Base-by-base conservation (phyloP, 1,284 basidiomycete genomes). In the Bjerkandera adusta region DNA sequence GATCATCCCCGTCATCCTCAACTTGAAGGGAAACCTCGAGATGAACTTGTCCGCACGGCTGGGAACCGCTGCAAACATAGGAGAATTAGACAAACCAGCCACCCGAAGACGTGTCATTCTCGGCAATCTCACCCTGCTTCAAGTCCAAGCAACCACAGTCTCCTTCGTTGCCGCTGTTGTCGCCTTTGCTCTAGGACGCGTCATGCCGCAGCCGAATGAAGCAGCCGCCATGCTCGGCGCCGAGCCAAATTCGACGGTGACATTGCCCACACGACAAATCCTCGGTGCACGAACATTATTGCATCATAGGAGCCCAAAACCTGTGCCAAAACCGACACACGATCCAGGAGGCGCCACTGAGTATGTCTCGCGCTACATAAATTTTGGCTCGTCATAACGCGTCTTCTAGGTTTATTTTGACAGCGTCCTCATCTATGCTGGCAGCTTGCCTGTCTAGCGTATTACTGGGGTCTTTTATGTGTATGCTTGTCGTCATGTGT, bases 21-120 rank as follows among this genome's bases (percentile, higher is more conserved):
- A 98, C 60, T 81, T 99, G 52, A 97, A 97, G 63, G 96, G 96
- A 13, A 97, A 97, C 58, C 79, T 98, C 36, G 94, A 96, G 68
- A 95, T 96, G 90, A 95, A 94, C 55, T 80, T 90, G 11, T 89
- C 85, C 10, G 85, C 87, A 3, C 75, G 86, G n/a, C 69, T 89
- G 12, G 79, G 81, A 3, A 90, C 88, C 1, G 80, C 84, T 3
- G 83, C 81, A 26, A 92, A 97, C 58, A 85, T 95, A 38, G 94
- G 95, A 44, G 85, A 94, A 55, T 81, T 98, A 4, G 93, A 97
- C 63, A 77, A 84, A 16, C 80, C 83, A 0, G 61, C 67, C 3
- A 77, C 75, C 6, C 80, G 91, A 11, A 77, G 81, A 6, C 67
- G 73, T 2, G 81, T 97, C 45, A 77, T 98, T 30, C 58, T 82